Percentiles rank a stretch among this genome's conserved stretches.
Evolutionary conservation across 257 asterid genomes (phyloP).

Genomic region (Nicotiana tabacum): DNA sequence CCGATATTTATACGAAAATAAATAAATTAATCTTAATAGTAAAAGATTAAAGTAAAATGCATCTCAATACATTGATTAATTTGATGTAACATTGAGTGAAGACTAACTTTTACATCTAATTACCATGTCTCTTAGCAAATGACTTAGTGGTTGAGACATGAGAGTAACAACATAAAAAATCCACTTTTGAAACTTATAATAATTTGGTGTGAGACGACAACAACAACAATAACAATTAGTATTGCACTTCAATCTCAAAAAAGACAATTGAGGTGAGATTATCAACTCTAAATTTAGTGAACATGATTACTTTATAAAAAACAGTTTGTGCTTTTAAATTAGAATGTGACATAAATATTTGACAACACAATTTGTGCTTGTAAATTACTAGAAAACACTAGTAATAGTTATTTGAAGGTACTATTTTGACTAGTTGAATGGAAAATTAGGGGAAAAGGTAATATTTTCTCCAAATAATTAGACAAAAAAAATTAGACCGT

Average conservation of each 20-base stretch:
- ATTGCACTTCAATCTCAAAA: too few relatives aligned
- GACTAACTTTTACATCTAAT: too few relatives aligned
- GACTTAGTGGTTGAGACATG: neutral
- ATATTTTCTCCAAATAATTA: neutral
- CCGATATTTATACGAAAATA: too few relatives aligned
- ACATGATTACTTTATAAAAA: neutral
- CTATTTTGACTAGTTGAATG: neutral
- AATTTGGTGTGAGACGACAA: neutral
- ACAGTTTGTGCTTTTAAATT: neutral
- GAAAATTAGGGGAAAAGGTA: neutral
- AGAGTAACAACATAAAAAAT: neutral
- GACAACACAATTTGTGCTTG: neutral
- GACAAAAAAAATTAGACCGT: neutral
- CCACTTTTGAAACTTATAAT: neutral
- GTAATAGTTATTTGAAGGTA: neutral
- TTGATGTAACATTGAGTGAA: too few relatives aligned
- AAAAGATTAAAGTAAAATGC: too few relatives aligned
- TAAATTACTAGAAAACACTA: neutral
- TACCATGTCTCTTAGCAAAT: neutral
- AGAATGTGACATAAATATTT: too few relatives aligned
- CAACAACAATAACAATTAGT: neutral
- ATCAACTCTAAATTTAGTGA: neutral
- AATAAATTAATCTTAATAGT: too few relatives aligned
- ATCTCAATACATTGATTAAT: too few relatives aligned
- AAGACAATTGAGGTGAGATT: too few relatives aligned